Base-by-base conservation (phyloP, 1,284 basidiomycete genomes). In the Malassezia restricta region DNA sequence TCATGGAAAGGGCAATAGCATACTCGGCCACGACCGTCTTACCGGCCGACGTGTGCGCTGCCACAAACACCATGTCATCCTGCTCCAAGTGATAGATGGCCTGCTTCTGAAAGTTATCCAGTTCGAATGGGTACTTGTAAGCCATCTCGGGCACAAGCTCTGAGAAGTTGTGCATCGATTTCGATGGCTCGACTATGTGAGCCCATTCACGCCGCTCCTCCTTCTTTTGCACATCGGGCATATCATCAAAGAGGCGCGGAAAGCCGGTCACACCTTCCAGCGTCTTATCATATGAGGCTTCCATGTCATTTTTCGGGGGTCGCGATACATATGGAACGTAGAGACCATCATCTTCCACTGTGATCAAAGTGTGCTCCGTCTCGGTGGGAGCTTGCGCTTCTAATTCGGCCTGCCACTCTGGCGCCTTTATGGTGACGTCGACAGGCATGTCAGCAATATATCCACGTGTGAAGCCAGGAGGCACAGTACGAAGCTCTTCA, bases 21-120 rank as follows among this genome's bases (percentile, higher is more conserved):
- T 98, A 99, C 73, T 99, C 94, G 1, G 94, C 92, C 1, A 99
- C 94, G 5, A 98, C 94, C 0, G 94, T 98, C 76, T 99, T 98
- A 47, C 94, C 94, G n/a, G 94, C 94, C 30, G 88, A 92, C 2
- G 94, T 99, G 75, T 99, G 94, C 3, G 94, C 94, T 5, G 94
- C 94, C 14, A 98, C 91, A 74, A 99, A 99, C 15, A 99, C 92
- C 12, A 87, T 91, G 67, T 99, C 88, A 14, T 91, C 92, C 79
- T 88, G 85, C 74, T 99, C 94, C 11, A 99, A 80, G 71, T 92
- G 90, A 75, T 95, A 96, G 6, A 98, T 87, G 0, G 94, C 94
- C 75, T 98, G 89, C 75, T 96, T 98, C 74, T 99, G 94, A 76
- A 89, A 89, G 5, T 81, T 86, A 72, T 89, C 86, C 33, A 88